Percentiles rank a stretch among this genome's conserved stretches.
Evolutionary conservation across 176 grass and related monocot genomes (phyloP).

Genomic region (Eragrostis curvula): DNA sequence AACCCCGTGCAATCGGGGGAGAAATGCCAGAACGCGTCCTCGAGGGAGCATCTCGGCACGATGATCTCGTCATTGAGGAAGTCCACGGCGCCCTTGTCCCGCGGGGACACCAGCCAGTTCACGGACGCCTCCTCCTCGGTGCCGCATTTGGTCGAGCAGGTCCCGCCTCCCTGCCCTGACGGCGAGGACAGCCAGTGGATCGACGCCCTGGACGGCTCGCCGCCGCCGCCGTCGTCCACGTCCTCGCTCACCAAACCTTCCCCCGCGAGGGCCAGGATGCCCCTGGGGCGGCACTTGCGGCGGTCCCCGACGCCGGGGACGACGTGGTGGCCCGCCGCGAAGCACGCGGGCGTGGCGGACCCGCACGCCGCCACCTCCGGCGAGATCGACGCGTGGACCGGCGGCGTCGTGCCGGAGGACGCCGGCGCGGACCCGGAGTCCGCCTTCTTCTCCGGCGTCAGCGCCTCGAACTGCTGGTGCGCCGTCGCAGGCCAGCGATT

Average conservation of each 20-base stretch:
- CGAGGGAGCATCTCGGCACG: conserved; percentile 42
- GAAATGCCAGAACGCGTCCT: conserved; percentile 46
- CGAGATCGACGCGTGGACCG: conserved; percentile 82
- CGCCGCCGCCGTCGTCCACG: not conserved
- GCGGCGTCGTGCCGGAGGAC: conserved; percentile 57
- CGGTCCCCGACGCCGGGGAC: conserved; percentile 65
- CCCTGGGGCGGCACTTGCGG: conserved; percentile 78
- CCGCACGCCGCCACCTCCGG: conserved; percentile 68
- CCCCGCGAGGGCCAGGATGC: conserved; percentile 65
- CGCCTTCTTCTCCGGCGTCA: conserved; percentile 58
- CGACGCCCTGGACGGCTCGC: conserved; percentile 58
- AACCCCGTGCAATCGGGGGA: conserved; percentile 52
- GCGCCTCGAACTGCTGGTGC: conserved; percentile 30
- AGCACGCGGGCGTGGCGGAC: conserved; percentile 69
- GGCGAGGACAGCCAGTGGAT: conserved; percentile 87
- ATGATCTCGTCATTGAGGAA: conserved; percentile 51
- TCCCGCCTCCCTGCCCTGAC: conserved; percentile 34
- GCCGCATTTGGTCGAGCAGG: conserved; percentile 46
- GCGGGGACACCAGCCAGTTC: conserved; percentile 62
- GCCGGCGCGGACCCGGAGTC: conserved; percentile 15
- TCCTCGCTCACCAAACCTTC: conserved; percentile 32
- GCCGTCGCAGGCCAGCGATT: conserved; percentile 17
- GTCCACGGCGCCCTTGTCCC: conserved; percentile 26
- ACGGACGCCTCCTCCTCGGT: conserved; percentile 53
- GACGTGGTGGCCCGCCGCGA: conserved; percentile 72